Percentiles rank a stretch among this genome's conserved stretches.
phyloP scores from a whole-genome alignment of 257 asterid genomes.

The Linaria vulgaris region DNA sequence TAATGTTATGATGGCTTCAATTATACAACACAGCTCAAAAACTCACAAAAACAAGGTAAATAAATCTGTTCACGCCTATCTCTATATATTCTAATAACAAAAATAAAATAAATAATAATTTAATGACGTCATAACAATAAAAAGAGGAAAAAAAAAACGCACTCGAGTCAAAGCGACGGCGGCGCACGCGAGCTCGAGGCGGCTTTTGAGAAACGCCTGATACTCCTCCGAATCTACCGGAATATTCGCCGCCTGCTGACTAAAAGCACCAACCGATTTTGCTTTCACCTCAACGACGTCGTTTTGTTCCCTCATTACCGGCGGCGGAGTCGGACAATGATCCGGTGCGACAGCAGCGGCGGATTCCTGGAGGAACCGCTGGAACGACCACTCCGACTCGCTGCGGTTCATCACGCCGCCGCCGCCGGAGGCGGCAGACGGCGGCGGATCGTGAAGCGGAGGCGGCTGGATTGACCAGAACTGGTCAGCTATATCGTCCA shows the following conservation, averaged over 20 bases:
- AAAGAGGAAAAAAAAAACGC: not conserved
- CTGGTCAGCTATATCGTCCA: slow-evolving; percentile 65
- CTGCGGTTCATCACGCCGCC: slow-evolving; percentile 62
- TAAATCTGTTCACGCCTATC: not conserved
- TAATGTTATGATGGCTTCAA: no score
- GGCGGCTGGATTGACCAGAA: slow-evolving; percentile 70
- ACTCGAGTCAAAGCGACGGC: slow-evolving; percentile 88
- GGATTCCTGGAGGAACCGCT: slow-evolving; percentile 79
- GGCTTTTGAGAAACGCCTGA: slow-evolving; percentile 72
- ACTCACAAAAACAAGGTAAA: no score
- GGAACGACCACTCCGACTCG: slow-evolving; percentile 90
- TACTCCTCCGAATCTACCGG: slow-evolving; percentile 59
- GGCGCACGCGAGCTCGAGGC: slow-evolving; percentile 85
- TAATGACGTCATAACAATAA: not conserved
- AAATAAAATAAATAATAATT: not conserved
- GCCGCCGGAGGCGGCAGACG: slow-evolving; percentile 35
- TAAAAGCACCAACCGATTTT: not conserved
- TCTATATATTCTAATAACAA: not conserved
- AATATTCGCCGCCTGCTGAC: slow-evolving; percentile 29
- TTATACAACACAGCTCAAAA: no score
- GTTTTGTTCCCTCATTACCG: slow-evolving; percentile 21
- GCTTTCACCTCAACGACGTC: slow-evolving; percentile 41
- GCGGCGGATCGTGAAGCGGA: slow-evolving; percentile 34
- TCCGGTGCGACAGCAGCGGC: slow-evolving; percentile 37
- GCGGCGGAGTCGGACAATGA: slow-evolving; percentile 32